Base-by-base conservation (phyloP, 1,284 basidiomycete genomes). In the Pulveroboletus sp. region DNA sequence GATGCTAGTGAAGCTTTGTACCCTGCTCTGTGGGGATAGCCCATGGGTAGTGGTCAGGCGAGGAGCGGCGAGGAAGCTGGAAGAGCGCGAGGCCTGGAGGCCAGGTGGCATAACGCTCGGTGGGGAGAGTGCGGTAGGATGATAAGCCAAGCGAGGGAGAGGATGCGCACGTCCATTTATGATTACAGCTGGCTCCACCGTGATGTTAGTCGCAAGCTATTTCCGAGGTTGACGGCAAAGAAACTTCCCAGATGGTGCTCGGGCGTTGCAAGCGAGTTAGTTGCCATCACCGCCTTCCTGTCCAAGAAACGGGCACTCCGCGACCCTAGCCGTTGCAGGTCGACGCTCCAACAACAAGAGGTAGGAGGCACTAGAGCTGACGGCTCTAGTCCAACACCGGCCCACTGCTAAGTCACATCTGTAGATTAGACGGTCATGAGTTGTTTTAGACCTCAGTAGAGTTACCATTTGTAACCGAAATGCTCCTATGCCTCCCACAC, bases 1-100 rank as follows among this genome's bases (percentile, higher is more conserved):
- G 29, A 63, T 51, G 33, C 68, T 73, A n/a, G 50, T 37, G 33
- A 70, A 61, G 40, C 70, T 73, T 8, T 54, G 65, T 13, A 61
- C 57, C 57, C 68, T 71, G 37, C 59, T 63, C 35, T 49, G 50
- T 16, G 61, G 62, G 0, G 67, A 53, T 11, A 65, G 48, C 19
- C 57, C 56, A 49, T 39, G 32, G 29, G 7, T 33, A 16, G 36
- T 33, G 24, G 54, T 8, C 19, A 40, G 32, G 24, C 29, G 53
- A 41, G 48, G 54, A 32, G 42, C 54, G 29, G 54, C n/a, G 16
- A 67, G 55, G 9, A 67, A 45, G 53, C 51, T 57, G 16, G 57
- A 62, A 8, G 55, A 56, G 33, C 37, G 51, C 6, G 61, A 55
- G 17, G 12, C 19, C 1, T 37, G 52, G 12, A 39, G 9, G 19